Percentiles rank a stretch among this genome's conserved stretches.
Evolutionary conservation across 1,139 yeast species (phyloP).

Genomic region (Kluyveromyces marxianus): DNA sequence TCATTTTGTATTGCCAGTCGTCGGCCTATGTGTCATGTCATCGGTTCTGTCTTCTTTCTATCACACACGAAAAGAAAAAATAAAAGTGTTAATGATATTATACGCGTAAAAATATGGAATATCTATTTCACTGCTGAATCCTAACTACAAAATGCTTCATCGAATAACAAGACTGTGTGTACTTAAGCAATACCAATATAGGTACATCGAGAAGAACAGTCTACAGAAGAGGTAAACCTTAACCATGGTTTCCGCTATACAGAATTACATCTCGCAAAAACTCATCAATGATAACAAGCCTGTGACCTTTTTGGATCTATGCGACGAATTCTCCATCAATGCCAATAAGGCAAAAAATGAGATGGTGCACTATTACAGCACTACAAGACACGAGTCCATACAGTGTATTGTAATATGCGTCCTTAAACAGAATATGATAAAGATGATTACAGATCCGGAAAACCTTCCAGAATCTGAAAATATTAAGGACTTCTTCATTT

Average conservation of each 20-base stretch:
- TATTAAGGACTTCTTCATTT: conserved; percentile 26
- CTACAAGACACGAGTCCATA: conserved; percentile 14
- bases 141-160: too few species aligned
- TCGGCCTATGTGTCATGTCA: too few species aligned
- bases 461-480: conserved; percentile 12
- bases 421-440: conserved; percentile 15
- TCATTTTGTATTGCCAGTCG: too few species aligned
- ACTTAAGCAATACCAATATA: not conserved
- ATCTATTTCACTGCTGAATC: too few species aligned
- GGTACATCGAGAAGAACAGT: not conserved
- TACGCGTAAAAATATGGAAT: too few species aligned
- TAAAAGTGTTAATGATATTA: too few species aligned
- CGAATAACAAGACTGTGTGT: too few species aligned
- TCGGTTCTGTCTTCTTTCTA: too few species aligned
- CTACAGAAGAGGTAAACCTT: not conserved
- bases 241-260: conserved; percentile 7
- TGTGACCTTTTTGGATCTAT: conserved; percentile 26
- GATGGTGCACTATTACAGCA: conserved; percentile 24
- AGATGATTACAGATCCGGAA: conserved; percentile 18
- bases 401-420: conserved; percentile 25
- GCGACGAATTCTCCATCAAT: conserved; percentile 20
- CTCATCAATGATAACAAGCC: conserved; percentile 21
- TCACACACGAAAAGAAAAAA: too few species aligned
- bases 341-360: conserved; percentile 22
- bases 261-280: conserved; percentile 16